Base-by-base conservation (phyloP, 257 asterid species). In the Phtheirospermum japonicum region DNA sequence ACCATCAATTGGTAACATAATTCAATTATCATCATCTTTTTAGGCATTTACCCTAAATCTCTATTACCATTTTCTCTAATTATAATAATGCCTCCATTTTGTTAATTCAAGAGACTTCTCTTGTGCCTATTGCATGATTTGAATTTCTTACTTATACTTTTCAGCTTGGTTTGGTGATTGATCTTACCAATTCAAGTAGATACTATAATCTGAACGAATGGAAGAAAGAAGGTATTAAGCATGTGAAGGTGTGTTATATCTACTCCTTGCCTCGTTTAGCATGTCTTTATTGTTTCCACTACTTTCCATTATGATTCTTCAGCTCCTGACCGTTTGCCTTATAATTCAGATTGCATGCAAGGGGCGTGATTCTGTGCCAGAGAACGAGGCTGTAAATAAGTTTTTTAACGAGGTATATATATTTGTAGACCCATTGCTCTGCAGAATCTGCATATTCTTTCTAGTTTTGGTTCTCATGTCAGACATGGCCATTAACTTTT, bases 341-440 rank as follows among this genome's bases (percentile, higher is more conserved):
- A 50, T 61, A 58, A 67, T 69, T 69, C 71, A 93, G 99, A 87
- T 93, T 79, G 84, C 87, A 40, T 93, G 99, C 84, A 93, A 78
- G 82, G 99, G 99, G 56, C 97, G 96, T 64, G 96, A 87, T 84
- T 85, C 99, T 57, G 95, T 85, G 61, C 99, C 99, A 12, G 97
- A 93, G 70, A 89, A 79, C 45, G 96, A 87, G 77, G 76, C 82
- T 36, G 99, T 93, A 59, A 93, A 93, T 80, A 67, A 63, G 60
- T 93, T 93, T 80, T 87, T 87, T 64, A 78, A 82, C 53, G 99
- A 93, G 96, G 99, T 90, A 76, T 61, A 67, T 73, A 45, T 71
- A 59, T 61, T 14, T 32, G 7, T 31, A 7, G 39, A 30, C 34
- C 36, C 43, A 42, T 54, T 62, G 43, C 23, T 49, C 57, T 59